A percentile compares a stretch with the other conserved stretches of the same genome.
Conservation (phyloP, 1,284 basidiomycete genomes). For the Phaffia rhodozyma region DNA sequence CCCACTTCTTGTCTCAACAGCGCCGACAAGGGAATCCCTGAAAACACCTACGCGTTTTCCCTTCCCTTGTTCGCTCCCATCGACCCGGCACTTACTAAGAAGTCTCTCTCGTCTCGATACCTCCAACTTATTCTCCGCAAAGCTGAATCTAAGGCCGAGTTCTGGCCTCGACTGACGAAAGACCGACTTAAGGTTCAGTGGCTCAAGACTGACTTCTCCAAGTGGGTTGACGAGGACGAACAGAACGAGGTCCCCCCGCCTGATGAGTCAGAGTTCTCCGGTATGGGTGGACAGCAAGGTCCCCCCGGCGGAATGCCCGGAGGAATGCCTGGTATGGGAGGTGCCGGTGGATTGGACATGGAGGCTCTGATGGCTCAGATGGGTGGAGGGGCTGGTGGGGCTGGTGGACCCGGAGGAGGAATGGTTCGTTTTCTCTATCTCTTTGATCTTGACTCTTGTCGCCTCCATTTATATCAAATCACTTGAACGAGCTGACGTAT, state of each 20-base stretch:
- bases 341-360: constrained; percentile 23
- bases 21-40: constrained; percentile 43
- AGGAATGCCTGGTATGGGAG: constrained; percentile 35
- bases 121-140: constrained; percentile 61
- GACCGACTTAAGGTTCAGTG: constrained; percentile 65
- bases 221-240: constrained; percentile 93
- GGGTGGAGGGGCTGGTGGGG: constrained; percentile 20
- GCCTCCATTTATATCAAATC: background rate
- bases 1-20: constrained; percentile 26
- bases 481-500: background rate
- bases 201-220: constrained; percentile 81
- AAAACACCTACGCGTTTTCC: constrained; percentile 57
- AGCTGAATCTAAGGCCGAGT: constrained; percentile 60
- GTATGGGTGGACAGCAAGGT: constrained; percentile 20
- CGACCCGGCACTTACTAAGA: constrained; percentile 58
- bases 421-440: constrained; percentile 1
- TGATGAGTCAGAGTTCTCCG: constrained; percentile 20
- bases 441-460: background rate
- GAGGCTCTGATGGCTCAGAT: constrained; percentile 15
- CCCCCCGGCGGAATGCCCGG: constrained; percentile 24
- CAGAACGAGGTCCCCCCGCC: constrained; percentile 42
- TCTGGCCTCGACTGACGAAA: constrained; percentile 81
- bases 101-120: constrained; percentile 52
- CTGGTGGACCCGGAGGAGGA: constrained; percentile 28
- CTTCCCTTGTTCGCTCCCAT: constrained; percentile 63